phyloP scores from a whole-genome alignment of 371 early-diverging fungal species.

The Mucor velutinosus region DNA sequence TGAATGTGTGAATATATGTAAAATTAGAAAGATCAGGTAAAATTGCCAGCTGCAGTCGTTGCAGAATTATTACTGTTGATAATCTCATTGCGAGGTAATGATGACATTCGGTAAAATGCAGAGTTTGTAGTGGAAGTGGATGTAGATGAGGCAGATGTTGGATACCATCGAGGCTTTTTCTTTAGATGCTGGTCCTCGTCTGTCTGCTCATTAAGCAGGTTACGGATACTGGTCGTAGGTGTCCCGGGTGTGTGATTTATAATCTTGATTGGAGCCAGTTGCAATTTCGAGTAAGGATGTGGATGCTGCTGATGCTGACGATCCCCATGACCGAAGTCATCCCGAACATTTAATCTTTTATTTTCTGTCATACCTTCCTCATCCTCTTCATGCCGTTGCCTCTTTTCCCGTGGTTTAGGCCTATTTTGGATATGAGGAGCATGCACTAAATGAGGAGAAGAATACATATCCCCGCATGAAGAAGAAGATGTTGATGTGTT shows the following conservation, averaged over 20 bases:
- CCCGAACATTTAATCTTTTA: conserved; percentile 8
- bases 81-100: background rate
- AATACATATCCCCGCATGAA: conserved; percentile 20
- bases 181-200: background rate
- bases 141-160: background rate
- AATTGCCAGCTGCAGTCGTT: conserved; percentile 8
- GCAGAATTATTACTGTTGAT: conserved; percentile 17
- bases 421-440: conserved; percentile 21
- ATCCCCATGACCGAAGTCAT: conserved; percentile 19
- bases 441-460: conserved; percentile 20
- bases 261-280: conserved; percentile 16
- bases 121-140: background rate
- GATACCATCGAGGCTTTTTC: background rate
- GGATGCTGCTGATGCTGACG: background rate
- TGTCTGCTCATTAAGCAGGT: conserved; percentile 14
- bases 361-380: conserved; percentile 14
- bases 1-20: too few relatives aligned
- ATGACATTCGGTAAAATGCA: conserved; percentile 14
- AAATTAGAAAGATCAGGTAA: background rate
- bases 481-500: background rate
- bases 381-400: conserved; percentile 16
- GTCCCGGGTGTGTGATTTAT: conserved; percentile 6
- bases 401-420: conserved; percentile 18
- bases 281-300: background rate
- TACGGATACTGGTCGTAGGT: conserved; percentile 15